phyloP scores from a whole-genome alignment of 169 alveolate species.

The Plasmodium fragile region DNA sequence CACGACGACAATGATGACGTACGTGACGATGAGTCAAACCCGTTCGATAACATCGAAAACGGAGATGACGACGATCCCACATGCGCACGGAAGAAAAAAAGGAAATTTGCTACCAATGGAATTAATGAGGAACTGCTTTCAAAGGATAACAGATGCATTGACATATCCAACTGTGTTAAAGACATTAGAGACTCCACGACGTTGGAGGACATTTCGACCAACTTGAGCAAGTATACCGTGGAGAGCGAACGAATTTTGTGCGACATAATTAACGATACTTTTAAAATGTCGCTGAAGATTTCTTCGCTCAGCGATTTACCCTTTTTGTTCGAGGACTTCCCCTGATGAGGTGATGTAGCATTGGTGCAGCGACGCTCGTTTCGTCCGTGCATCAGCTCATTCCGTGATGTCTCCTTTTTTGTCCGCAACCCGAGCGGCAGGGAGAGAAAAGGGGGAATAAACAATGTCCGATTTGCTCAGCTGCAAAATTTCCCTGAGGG shows the following conservation, averaged over 20 bases:
- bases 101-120: neutral
- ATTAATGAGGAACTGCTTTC: neutral
- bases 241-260: slow-evolving; percentile 62
- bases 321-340: slow-evolving; percentile 54
- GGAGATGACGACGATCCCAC: slow-evolving; percentile 2
- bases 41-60: neutral
- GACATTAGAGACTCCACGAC: slow-evolving; percentile 38
- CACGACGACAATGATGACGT: neutral
- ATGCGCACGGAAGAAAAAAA: slow-evolving; percentile 3
- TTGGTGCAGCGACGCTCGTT: neutral
- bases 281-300: slow-evolving; percentile 46
- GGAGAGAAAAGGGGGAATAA: neutral
- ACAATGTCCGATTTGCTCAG: neutral
- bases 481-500: neutral
- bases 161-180: slow-evolving; percentile 36
- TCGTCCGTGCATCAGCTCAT: neutral
- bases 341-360: neutral
- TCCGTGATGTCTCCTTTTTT: neutral
- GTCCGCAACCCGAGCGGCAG: neutral
- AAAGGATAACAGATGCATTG: slow-evolving; percentile 15
- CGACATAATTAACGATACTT: slow-evolving; percentile 54
- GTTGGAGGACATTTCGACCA: slow-evolving; percentile 30
- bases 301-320: slow-evolving; percentile 66
- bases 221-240: slow-evolving; percentile 47
- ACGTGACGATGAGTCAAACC: slow-evolving; percentile 8